phyloP scores from a whole-genome alignment of 1,284 basidiomycete species.

The Rhodotorula glutinis region DNA sequence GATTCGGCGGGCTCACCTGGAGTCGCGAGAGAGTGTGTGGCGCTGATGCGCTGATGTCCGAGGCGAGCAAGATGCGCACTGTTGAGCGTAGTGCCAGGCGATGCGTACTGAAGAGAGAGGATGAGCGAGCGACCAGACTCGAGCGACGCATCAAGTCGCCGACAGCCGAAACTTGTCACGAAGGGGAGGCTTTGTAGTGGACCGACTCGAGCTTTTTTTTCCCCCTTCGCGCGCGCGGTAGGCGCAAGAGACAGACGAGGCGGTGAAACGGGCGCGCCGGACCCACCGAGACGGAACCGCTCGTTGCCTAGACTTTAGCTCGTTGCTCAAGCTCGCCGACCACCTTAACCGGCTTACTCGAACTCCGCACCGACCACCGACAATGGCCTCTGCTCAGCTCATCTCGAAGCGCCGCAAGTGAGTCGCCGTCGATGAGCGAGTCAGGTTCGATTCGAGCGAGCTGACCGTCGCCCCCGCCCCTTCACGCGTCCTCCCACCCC shows the following conservation, averaged over 20 bases:
- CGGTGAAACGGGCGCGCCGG: too few species aligned
- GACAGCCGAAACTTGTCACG: neutral
- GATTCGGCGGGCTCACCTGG: too few species aligned
- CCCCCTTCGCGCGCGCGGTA: too few species aligned
- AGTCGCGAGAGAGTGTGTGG: too few species aligned
- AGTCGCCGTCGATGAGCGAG: neutral
- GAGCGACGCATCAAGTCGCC: too few species aligned
- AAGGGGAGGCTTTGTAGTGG: neutral
- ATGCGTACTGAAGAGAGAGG: too few species aligned
- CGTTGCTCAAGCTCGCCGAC: constrained; percentile 11
- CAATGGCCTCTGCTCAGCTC: constrained; percentile 33
- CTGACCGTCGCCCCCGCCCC: neutral
- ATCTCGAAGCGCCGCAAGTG: constrained; percentile 42
- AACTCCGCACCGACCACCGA: neutral
- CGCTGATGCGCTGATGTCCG: too few species aligned
- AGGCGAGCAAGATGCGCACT: too few species aligned
- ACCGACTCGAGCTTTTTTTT: constrained; percentile 2
- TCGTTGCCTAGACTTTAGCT: constrained; percentile 3
- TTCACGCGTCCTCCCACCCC: neutral
- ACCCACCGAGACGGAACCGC: too few species aligned
- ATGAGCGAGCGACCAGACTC: neutral
- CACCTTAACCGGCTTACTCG: constrained; percentile 5
- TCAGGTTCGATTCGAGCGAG: neutral
- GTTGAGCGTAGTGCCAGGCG: too few species aligned
- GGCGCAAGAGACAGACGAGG: too few species aligned